phyloP scores from a whole-genome alignment of 2,329 filamentous ascomycete genomes.

The Parastagonospora nodorum region DNA sequence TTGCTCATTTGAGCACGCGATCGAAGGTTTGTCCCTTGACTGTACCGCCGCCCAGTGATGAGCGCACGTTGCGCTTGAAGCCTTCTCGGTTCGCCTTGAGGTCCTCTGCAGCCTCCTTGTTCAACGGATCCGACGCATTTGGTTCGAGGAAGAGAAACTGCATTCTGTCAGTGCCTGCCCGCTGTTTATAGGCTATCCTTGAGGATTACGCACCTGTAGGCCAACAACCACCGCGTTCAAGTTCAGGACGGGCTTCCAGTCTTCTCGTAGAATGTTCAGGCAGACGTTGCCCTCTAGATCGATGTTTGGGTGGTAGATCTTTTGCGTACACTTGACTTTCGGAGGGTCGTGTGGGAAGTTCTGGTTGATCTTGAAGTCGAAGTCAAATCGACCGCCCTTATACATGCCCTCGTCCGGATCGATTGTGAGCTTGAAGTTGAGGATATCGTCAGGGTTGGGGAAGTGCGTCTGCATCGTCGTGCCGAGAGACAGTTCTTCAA shows the following conservation, averaged over 20 bases:
- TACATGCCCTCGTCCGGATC: conserved; percentile 88
- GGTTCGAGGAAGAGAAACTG: conserved; percentile 97
- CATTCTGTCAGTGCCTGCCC: conserved; percentile 5
- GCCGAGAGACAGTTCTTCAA: conserved; percentile 79
- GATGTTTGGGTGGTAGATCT: conserved; percentile 99
- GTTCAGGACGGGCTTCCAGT: conserved; percentile 99
- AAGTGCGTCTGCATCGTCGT: conserved; percentile 82
- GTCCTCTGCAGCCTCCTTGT: conserved; percentile 97
- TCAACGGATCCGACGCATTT: conserved; percentile 95
- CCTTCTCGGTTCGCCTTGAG: conserved; percentile 81
- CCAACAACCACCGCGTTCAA: conserved; percentile 96
- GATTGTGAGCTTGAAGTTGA: conserved; percentile 82
- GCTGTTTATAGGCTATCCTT: background rate
- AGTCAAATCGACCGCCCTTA: conserved; percentile 84
- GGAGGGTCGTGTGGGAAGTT: conserved; percentile 97
- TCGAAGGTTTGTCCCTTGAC: conserved; percentile 79
- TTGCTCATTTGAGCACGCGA: conserved; percentile 69
- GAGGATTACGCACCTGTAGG: conserved; percentile 67
- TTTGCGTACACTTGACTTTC: conserved; percentile 95
- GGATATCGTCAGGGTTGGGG: conserved; percentile 81
- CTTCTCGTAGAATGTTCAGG: conserved; percentile 93
- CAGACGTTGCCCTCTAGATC: conserved; percentile 98
- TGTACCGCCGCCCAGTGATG: conserved; percentile 78
- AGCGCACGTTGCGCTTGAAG: conserved; percentile 90
- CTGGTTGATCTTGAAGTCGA: conserved; percentile 89